Evolutionary conservation across 2,329 filamentous ascomycete species (phyloP).

Genomic region (Phoma sp.): DNA sequence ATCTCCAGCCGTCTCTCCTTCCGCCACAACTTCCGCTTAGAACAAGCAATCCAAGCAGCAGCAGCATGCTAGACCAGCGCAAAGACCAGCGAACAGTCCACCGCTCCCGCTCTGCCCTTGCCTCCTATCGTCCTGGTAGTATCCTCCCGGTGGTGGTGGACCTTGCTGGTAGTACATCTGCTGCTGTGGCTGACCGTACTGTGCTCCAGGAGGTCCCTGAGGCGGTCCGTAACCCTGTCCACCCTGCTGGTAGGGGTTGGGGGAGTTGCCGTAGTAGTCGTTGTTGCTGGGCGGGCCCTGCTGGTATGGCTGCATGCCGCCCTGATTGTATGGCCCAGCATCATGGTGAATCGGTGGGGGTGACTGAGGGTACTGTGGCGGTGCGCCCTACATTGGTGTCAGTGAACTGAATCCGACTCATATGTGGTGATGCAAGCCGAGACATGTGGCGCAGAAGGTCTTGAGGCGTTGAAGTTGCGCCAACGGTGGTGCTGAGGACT

Average conservation of each 20-base stretch:
- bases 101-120: constrained; percentile 39
- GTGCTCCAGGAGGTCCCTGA: constrained; percentile 29
- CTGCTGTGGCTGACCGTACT: constrained; percentile 41
- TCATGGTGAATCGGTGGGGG: constrained; percentile 43
- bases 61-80: constrained; percentile 57
- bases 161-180: constrained; percentile 47
- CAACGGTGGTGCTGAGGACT: background rate
- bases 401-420: constrained; percentile 24
- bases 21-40: constrained; percentile 32
- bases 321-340: constrained; percentile 32
- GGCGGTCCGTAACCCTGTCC: constrained; percentile 25
- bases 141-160: constrained; percentile 44
- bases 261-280: constrained; percentile 27
- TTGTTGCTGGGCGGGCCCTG: constrained; percentile 21
- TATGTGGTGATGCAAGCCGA: background rate
- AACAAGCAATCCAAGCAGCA: constrained; percentile 61
- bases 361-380: constrained; percentile 43
- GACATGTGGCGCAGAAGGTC: constrained; percentile 12
- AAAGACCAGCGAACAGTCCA: constrained; percentile 52
- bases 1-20: background rate
- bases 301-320: constrained; percentile 19
- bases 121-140: constrained; percentile 47
- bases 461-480: background rate
- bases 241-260: constrained; percentile 31
- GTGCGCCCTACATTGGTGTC: constrained; percentile 31